A percentile compares a stretch with the other conserved stretches of the same genome.
Conservation (phyloP, 78 protist species). For the Guillardia theta region DNA sequence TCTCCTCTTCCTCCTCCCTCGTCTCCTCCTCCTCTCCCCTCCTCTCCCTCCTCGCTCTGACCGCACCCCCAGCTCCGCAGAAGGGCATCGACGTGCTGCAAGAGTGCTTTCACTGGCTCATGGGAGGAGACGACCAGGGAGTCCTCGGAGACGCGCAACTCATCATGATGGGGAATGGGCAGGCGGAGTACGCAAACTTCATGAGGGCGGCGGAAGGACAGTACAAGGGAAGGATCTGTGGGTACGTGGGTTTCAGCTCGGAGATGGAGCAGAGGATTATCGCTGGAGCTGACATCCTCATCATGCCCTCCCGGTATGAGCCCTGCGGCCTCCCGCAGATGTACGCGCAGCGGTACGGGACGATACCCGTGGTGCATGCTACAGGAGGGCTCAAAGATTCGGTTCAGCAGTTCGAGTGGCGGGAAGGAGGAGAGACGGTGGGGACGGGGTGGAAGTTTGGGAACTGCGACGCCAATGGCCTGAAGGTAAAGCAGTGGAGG, state of each 20-base stretch:
- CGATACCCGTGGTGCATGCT: not conserved
- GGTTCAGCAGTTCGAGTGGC: not conserved
- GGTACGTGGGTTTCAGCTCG: not conserved
- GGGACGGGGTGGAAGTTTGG: slow-evolving; percentile 41
- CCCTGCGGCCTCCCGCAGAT: slow-evolving; percentile 33
- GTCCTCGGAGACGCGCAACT: not conserved
- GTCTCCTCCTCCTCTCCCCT: not conserved
- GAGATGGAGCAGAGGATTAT: slow-evolving; percentile 14
- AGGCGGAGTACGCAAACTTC: not conserved
- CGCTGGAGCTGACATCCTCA: slow-evolving; percentile 28
- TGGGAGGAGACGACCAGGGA: not conserved
- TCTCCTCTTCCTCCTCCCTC: not conserved
- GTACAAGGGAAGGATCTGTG: not conserved
- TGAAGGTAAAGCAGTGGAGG: no score
- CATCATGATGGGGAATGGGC: slow-evolving; percentile 5
- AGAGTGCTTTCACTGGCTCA: not conserved
- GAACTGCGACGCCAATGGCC: slow-evolving; percentile 23
- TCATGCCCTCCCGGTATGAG: slow-evolving; percentile 12
- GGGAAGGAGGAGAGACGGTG: not conserved
- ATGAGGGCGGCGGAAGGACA: not conserved
- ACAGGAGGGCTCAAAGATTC: slow-evolving; percentile 34
- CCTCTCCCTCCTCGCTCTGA: not conserved
- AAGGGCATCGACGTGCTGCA: not conserved
- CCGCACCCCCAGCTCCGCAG: not conserved
- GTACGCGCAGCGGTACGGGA: slow-evolving; percentile 44